Conservation (phyloP, 768 basidiomycete species). For the Boletus subparvulus region DNA sequence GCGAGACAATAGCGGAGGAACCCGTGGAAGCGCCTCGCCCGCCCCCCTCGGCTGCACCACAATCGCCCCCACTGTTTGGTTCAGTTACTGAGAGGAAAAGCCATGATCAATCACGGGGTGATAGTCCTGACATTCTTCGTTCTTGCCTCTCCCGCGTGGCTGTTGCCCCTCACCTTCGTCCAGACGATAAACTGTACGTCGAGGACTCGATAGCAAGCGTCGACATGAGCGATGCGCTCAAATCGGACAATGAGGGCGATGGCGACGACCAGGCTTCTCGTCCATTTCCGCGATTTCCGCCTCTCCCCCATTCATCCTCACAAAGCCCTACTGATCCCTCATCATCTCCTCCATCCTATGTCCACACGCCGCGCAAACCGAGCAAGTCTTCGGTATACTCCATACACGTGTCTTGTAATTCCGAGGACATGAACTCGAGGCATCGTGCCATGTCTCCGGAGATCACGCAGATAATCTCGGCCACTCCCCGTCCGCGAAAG, state of each 20-base stretch:
- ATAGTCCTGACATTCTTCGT: slow-evolving; percentile 23
- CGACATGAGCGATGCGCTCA: slow-evolving; percentile 35
- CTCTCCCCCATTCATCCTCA: slow-evolving; percentile 18
- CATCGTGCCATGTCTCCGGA: slow-evolving; percentile 37
- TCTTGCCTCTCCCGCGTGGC: slow-evolving; percentile 17
- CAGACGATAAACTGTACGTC: not conserved
- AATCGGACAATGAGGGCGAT: slow-evolving; percentile 29
- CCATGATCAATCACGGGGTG: slow-evolving; percentile 11
- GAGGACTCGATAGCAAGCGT: slow-evolving; percentile 31
- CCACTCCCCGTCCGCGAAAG: slow-evolving; percentile 38
- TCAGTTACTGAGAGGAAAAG: slow-evolving; percentile 7
- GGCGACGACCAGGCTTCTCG: slow-evolving; percentile 23
- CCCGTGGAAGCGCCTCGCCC: not conserved
- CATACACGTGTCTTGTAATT: slow-evolving; percentile 9
- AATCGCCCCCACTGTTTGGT: slow-evolving; percentile 4
- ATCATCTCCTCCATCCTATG: slow-evolving; percentile 14
- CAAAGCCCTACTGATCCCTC: slow-evolving; percentile 5
- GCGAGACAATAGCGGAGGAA: slow-evolving; percentile 21
- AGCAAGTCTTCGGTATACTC: slow-evolving; percentile 17
- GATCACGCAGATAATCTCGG: slow-evolving; percentile 39
- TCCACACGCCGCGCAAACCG: slow-evolving; percentile 25
- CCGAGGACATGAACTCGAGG: slow-evolving; percentile 6
- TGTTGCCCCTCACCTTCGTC: not conserved
- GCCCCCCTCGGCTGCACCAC: not conserved
- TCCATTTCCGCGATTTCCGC: slow-evolving; percentile 29